phyloP scores from a whole-genome alignment of 768 basidiomycete genomes.

The Austroboletus festivus region DNA sequence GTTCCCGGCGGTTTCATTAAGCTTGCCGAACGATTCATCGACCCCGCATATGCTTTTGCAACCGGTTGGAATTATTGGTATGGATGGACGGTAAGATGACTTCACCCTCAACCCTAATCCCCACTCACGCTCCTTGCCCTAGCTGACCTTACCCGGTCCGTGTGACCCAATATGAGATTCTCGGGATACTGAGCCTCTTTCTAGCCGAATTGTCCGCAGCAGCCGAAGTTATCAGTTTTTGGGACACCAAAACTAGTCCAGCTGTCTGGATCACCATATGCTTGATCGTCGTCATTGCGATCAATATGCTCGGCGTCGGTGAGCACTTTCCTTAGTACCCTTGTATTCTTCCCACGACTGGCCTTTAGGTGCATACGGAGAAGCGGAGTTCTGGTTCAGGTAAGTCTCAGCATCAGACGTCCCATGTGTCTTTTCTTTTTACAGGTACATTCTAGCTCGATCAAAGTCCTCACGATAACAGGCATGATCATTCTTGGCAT shows the following conservation, averaged over 20 bases:
- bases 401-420: not conserved
- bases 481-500: conserved; percentile 47
- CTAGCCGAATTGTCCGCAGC: conserved; percentile 48
- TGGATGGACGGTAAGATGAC: conserved; percentile 29
- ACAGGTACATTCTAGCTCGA: conserved; percentile 31
- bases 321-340: not conserved
- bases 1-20: conserved; percentile 46
- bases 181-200: conserved; percentile 6
- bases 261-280: conserved; percentile 54
- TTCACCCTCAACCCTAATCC: not conserved
- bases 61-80: conserved; percentile 44
- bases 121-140: not conserved
- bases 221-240: conserved; percentile 49
- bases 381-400: conserved; percentile 50
- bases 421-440: not conserved
- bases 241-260: conserved; percentile 39
- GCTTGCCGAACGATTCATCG: conserved; percentile 46
- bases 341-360: not conserved
- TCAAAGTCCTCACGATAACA: conserved; percentile 49
- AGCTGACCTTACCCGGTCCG: conserved; percentile 28
- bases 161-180: not conserved
- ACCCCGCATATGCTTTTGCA: conserved; percentile 44
- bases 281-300: conserved; percentile 46
- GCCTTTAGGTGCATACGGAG: conserved; percentile 38
- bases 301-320: conserved; percentile 44